phyloP scores from a whole-genome alignment of 169 alveolate genomes.

The Eimeria necatrix region DNA sequence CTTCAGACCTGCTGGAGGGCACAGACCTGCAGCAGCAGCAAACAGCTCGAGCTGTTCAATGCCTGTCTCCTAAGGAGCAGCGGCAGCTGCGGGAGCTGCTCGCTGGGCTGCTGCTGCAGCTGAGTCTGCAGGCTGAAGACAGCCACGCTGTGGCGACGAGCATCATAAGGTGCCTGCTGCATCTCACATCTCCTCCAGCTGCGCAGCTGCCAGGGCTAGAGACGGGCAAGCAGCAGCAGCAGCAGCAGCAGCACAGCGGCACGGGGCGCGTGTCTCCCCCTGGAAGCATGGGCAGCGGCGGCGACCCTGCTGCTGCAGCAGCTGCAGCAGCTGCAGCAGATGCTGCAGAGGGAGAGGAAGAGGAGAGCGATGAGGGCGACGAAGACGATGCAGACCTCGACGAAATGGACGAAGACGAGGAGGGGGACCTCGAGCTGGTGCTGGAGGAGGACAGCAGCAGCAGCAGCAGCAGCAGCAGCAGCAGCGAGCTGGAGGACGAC shows the following conservation, averaged over 20 bases:
- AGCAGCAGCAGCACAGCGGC: slow-evolving; percentile 59
- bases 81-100: slow-evolving; percentile 49
- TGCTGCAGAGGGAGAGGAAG: slow-evolving; percentile 61
- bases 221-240: slow-evolving; percentile 14
- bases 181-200: not conserved
- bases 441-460: slow-evolving; percentile 55
- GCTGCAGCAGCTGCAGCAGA: slow-evolving; percentile 72
- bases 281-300: not conserved
- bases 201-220: not conserved
- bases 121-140: slow-evolving; percentile 21
- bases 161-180: slow-evolving; percentile 50
- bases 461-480: not conserved
- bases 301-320: not conserved
- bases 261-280: slow-evolving; percentile 9
- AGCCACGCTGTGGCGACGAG: slow-evolving; percentile 7
- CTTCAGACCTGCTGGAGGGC: not conserved
- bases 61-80: slow-evolving; percentile 28
- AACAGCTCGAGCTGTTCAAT: not conserved
- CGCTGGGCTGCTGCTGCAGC: slow-evolving; percentile 49
- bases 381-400: slow-evolving; percentile 62
- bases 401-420: slow-evolving; percentile 39
- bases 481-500: not conserved
- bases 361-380: slow-evolving; percentile 29
- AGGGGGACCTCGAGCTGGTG: slow-evolving; percentile 24
- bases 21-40: slow-evolving; percentile 50